Conservation (phyloP, 345 rosid species). For the Limnanthes douglasii region DNA sequence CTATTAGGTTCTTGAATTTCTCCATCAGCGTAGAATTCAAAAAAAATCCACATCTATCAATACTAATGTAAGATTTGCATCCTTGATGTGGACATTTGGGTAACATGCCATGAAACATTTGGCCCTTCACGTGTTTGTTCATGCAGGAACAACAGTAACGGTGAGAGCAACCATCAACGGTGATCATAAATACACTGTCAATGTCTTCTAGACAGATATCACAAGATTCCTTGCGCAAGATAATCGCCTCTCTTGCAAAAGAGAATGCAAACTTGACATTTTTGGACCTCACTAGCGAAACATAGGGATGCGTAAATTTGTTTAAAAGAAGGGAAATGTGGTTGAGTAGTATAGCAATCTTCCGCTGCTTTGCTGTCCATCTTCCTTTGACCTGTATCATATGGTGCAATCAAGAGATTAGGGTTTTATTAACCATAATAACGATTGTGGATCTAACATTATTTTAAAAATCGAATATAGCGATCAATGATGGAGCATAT, state of each 20-base stretch:
- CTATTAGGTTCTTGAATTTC: constrained; percentile 17
- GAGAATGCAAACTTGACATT: constrained; percentile 22
- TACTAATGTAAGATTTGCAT: constrained; percentile 18
- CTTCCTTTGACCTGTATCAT: constrained; percentile 31
- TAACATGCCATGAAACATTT: constrained; percentile 30
- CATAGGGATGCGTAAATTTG: constrained; percentile 16
- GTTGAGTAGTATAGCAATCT: constrained; percentile 20
- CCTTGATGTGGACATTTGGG: too few relatives aligned
- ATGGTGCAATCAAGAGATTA: too few relatives aligned
- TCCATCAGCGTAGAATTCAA: constrained; percentile 29
- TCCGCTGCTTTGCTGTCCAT: constrained; percentile 19
- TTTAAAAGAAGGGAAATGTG: constrained; percentile 20
- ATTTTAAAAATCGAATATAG: too few relatives aligned
- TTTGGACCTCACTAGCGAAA: constrained; percentile 15
- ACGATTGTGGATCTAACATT: too few relatives aligned
- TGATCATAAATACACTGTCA: constrained; percentile 20
- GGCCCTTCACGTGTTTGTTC: constrained; percentile 42
- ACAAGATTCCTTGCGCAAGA: constrained; percentile 29
- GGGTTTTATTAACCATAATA: too few relatives aligned
- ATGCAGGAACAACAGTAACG: constrained; percentile 46
- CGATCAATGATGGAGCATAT: too few relatives aligned
- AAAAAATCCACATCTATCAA: constrained; percentile 32
- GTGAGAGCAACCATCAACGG: constrained; percentile 34
- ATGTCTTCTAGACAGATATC: constrained; percentile 39
- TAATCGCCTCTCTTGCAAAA: constrained; percentile 43